A percentile compares a stretch with the other conserved stretches of the same genome.
phyloP scores from a whole-genome alignment of 306 rosid species.

The Morella rubra region DNA sequence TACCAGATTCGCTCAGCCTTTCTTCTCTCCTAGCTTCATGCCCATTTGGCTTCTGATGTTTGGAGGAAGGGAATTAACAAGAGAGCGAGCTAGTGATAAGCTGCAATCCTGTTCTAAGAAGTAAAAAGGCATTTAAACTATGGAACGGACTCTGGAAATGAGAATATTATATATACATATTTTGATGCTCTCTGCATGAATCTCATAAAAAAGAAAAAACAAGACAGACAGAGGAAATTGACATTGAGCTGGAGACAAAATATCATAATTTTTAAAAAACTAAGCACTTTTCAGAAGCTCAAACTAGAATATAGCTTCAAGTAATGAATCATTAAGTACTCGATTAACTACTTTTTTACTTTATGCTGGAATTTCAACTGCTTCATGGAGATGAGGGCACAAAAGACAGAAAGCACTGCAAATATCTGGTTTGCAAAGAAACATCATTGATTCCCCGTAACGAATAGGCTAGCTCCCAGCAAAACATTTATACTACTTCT shows the following conservation, averaged over 20 bases:
- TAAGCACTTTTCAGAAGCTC: background rate
- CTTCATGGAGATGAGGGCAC: background rate
- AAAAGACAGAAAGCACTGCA: background rate
- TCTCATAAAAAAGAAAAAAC: background rate
- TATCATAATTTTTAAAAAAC: background rate
- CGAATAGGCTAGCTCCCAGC: too few relatives aligned
- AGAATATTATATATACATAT: background rate
- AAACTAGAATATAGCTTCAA: background rate
- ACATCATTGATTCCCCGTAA: too few relatives aligned
- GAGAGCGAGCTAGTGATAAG: conserved; percentile 45
- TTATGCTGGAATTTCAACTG: background rate
- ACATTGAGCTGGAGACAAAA: background rate
- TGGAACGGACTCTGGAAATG: background rate
- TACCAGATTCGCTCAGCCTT: conserved; percentile 53
- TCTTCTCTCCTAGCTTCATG: conserved; percentile 49
- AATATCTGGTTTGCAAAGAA: background rate
- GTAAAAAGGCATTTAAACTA: conserved; percentile 14
- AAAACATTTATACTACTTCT: background rate
- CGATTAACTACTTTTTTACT: background rate
- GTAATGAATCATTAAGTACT: background rate
- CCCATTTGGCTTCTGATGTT: conserved; percentile 59
- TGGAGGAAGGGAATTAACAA: conserved; percentile 71
- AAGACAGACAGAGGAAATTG: background rate
- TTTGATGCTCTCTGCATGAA: background rate
- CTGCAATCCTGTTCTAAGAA: conserved; percentile 60